Evolutionary conservation across 2,329 filamentous ascomycete genomes (phyloP).

Genomic region (Gremmenia infestans): DNA sequence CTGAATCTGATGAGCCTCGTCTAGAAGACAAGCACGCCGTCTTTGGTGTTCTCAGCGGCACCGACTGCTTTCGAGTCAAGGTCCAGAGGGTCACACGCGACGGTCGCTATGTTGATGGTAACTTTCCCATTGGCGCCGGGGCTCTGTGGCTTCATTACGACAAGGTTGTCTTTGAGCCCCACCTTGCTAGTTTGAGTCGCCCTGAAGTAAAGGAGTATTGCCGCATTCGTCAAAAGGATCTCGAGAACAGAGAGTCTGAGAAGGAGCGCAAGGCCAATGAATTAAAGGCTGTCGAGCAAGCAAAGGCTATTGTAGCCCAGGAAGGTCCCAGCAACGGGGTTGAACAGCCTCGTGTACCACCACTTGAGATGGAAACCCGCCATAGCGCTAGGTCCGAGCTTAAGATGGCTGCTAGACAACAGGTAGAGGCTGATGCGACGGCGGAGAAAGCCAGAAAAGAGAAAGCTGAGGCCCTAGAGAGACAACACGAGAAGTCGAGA

Average conservation of each 20-base stretch:
- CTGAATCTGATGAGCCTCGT: conserved; percentile 44
- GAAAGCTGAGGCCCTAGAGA: conserved; percentile 23
- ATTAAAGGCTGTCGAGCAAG: conserved; percentile 21
- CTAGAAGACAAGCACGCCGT: conserved; percentile 54
- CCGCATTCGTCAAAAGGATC: conserved; percentile 54
- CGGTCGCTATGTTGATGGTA: conserved; percentile 52
- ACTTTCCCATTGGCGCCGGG: conserved; percentile 56
- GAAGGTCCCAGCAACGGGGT: conserved; percentile 11
- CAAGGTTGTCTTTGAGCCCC: conserved; percentile 53
- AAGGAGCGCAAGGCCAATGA: conserved; percentile 46
- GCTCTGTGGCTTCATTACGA: conserved; percentile 60
- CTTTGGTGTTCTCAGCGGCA: conserved; percentile 56
- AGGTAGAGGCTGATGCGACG: conserved; percentile 21
- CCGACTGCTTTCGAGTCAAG: conserved; percentile 62
- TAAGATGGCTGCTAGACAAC: conserved; percentile 20
- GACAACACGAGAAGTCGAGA: conserved; percentile 25
- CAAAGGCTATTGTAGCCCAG: conserved; percentile 18
- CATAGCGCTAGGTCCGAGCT: conserved; percentile 26
- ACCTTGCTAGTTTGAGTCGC: conserved; percentile 46
- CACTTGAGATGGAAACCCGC: conserved; percentile 22
- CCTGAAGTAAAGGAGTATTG: conserved; percentile 60
- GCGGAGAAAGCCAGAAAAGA: conserved; percentile 21
- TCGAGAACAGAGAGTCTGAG: conserved; percentile 48
- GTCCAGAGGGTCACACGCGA: conserved; percentile 56
- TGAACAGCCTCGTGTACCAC: conserved; percentile 1